These are phyloP conservation scores for Teratosphaeria epicoccoides DNA, from an alignment of 2,329 filamentous ascomycete species.

Conservation along the genomic window DNA sequence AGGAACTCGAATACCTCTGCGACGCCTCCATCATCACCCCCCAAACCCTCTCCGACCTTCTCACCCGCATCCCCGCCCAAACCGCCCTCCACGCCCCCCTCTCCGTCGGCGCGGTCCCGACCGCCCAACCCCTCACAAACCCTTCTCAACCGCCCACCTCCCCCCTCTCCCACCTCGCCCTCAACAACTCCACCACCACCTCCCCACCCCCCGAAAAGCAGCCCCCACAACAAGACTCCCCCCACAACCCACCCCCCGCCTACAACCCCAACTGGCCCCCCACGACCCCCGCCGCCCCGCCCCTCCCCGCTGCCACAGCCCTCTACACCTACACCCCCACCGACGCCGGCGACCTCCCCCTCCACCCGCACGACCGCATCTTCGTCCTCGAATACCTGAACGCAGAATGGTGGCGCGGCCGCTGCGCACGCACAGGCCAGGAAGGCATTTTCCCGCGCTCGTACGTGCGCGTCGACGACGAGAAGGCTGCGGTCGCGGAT, in stretches of 20 bases:
- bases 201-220: slow-evolving; percentile 10
- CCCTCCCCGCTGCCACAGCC: slow-evolving; percentile 52
- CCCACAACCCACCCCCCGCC: slow-evolving; percentile 41
- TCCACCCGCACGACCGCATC: slow-evolving; percentile 71
- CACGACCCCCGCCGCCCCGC: slow-evolving; percentile 50
- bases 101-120: slow-evolving; percentile 27
- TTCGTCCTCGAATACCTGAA: slow-evolving; percentile 88
- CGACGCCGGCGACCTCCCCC: slow-evolving; percentile 70
- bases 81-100: slow-evolving; percentile 41
- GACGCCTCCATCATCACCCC: slow-evolving; percentile 72
- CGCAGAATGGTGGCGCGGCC: slow-evolving; percentile 91
- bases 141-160: slow-evolving; percentile 16
- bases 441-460: slow-evolving; percentile 93
- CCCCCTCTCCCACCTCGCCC: slow-evolving; percentile 25
- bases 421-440: slow-evolving; percentile 67
- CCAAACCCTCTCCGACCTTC: slow-evolving; percentile 63
- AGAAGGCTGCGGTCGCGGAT: slow-evolving; percentile 48
- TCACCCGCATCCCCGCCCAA: slow-evolving; percentile 62
- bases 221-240: slow-evolving; percentile 14
- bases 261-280: slow-evolving; percentile 38
- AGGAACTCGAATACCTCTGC: slow-evolving; percentile 87
- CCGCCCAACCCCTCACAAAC: slow-evolving; percentile 12
- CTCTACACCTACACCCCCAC: slow-evolving; percentile 73
- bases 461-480: slow-evolving; percentile 66
- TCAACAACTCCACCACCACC: too few relatives aligned